phyloP scores from a whole-genome alignment of 306 rosid species.

The Prunus armeniaca region DNA sequence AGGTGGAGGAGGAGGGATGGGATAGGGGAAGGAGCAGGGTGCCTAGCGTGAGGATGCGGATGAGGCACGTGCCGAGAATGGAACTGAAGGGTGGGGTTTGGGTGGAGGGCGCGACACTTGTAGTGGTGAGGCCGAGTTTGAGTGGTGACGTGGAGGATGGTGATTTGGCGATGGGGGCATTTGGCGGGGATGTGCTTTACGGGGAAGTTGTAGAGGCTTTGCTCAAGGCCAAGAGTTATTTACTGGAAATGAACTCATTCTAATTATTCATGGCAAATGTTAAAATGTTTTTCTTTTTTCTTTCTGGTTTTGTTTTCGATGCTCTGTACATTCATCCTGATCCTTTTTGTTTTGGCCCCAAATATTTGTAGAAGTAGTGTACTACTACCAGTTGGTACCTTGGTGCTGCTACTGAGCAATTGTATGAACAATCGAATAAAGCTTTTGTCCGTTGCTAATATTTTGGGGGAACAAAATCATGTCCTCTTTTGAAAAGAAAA shows the following conservation, averaged over 20 bases:
- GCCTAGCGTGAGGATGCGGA: conserved; percentile 45
- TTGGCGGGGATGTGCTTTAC: conserved; percentile 32
- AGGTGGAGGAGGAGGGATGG: conserved; percentile 13
- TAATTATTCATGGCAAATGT: not conserved
- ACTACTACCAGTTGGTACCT: no score
- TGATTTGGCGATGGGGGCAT: conserved; percentile 30
- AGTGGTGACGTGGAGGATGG: not conserved
- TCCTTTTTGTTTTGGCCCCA: not conserved
- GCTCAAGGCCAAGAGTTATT: conserved; percentile 32
- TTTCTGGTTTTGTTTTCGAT: not conserved
- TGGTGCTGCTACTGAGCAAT: no score
- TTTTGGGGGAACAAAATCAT: no score
- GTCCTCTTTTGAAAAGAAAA: no score
- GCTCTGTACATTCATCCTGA: not conserved
- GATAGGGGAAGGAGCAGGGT: conserved; percentile 32
- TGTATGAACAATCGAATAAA: no score
- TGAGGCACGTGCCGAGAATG: conserved; percentile 35
- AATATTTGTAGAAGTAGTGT: no score
- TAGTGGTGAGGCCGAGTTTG: conserved; percentile 38
- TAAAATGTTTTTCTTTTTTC: not conserved
- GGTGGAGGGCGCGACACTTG: conserved; percentile 45
- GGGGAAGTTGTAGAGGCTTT: conserved; percentile 34
- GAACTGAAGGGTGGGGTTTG: conserved; percentile 29
- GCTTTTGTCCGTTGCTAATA: no score
- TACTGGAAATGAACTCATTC: conserved; percentile 46